Evolutionary conservation across 2,329 filamentous ascomycete genomes (phyloP).

Genomic region (Botrytis galanthina): DNA sequence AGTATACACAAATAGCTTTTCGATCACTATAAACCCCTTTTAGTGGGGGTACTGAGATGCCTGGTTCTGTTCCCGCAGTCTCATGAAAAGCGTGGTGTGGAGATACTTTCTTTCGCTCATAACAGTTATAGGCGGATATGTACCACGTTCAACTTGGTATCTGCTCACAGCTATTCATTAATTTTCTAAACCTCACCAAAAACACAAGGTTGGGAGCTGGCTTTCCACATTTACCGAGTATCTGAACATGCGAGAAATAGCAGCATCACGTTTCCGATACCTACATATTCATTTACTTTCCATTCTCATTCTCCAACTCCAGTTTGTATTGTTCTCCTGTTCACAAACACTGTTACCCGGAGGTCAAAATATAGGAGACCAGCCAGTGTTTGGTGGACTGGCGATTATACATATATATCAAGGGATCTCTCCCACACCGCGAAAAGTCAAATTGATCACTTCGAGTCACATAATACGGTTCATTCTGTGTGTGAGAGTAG

Average conservation of each 20-base stretch:
- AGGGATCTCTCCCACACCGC: no score
- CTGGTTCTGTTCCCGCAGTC: background rate
- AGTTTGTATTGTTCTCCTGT: background rate
- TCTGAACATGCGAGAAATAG: background rate
- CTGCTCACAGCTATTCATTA: background rate
- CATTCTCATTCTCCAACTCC: background rate
- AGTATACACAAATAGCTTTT: background rate
- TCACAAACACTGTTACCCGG: background rate
- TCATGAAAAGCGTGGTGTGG: background rate
- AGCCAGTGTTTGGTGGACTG: background rate
- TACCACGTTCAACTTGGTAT: background rate
- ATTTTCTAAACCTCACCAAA: background rate
- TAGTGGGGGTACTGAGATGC: background rate
- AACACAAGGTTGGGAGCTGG: background rate
- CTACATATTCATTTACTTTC: background rate
- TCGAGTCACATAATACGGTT: background rate
- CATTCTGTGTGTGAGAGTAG: background rate
- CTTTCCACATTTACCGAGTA: background rate
- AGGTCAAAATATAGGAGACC: background rate
- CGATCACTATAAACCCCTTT: background rate
- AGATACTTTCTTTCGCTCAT: background rate
- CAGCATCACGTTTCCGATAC: background rate
- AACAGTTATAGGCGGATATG: background rate
- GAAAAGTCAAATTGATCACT: background rate
- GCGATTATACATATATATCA: no score